Conservation (phyloP, 2,329 filamentous ascomycete genomes). For the Sphaceloma murrayae region DNA sequence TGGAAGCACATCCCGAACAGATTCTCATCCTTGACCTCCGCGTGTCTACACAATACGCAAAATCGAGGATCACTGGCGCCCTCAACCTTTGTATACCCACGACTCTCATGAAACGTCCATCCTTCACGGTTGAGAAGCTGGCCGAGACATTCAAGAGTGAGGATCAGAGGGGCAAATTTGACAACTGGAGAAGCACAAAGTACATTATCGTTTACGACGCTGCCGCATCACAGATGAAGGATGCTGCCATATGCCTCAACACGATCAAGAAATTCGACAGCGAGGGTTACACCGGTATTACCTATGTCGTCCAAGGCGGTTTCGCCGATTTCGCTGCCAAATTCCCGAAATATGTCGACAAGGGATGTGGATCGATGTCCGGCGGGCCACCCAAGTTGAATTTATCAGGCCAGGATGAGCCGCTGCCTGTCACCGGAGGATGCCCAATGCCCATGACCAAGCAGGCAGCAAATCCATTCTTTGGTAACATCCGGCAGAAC, state of each 20-base stretch:
- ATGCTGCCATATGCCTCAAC: constrained; percentile 70
- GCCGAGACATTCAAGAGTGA: constrained; percentile 70
- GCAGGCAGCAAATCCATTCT: constrained; percentile 75
- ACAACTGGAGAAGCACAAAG: constrained; percentile 62
- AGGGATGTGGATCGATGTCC: constrained; percentile 18
- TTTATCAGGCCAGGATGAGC: constrained; percentile 37
- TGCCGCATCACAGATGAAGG: constrained; percentile 64
- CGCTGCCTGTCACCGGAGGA: constrained; percentile 77
- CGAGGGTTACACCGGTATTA: constrained; percentile 68
- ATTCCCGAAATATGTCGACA: constrained; percentile 57
- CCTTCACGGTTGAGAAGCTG: constrained; percentile 80
- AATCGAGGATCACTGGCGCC: constrained; percentile 66
- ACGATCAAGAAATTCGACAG: constrained; percentile 86
- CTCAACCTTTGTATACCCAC: constrained; percentile 93
- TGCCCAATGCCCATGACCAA: constrained; percentile 66
- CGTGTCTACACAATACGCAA: constrained; percentile 71
- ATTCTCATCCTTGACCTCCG: constrained; percentile 75
- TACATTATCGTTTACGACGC: constrained; percentile 83
- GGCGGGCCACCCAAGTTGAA: constrained; percentile 18
- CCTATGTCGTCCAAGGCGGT: constrained; percentile 70
- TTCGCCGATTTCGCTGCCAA: constrained; percentile 62
- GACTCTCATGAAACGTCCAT: constrained; percentile 79
- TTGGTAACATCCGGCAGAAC: constrained; percentile 91
- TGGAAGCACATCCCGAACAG: constrained; percentile 39
- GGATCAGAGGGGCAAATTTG: constrained; percentile 60